Base-by-base conservation (phyloP, 257 asterid species). In the Ilex aquifolium region DNA sequence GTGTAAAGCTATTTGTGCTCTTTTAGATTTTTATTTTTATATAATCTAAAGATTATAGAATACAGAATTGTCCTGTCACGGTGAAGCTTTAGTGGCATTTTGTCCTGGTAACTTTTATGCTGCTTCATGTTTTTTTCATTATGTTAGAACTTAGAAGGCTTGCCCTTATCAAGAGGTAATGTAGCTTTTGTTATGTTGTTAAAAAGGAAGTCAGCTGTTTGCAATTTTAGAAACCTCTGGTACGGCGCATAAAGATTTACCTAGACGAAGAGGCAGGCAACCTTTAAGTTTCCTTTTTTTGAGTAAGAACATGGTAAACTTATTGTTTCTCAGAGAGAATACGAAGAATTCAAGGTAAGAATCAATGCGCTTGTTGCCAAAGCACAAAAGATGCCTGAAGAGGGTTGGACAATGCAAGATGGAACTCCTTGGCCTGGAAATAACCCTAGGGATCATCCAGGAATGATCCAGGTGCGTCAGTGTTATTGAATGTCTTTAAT, bases 361-460 rank as follows among this genome's bases (percentile, higher is more conserved):
- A 82, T 85, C 27, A 85, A 85, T 73, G 89, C 87, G 27, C 87
- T 85, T 31, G 93, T 82, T 58, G 87, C 89, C 32, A 85, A 85
- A 73, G 93, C 93, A 48, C 89, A 80, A 69, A 85, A 85, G 76
- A 85, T 85, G 85, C 93, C 93, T 42, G 93, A 85, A 79, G 93
- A 85, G 72, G 95, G 95, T 64, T 86, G 95, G 95, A 83, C 88
- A 44, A 86, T 86, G 95, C 86, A 79, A 81, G 95, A 86, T 57
- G 95, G 95, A 71, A 86, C 90, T 59, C 40, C 90, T 58, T 86
- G 95, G 95, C 95, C 95, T 30, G 95, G 90, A 72, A 86, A 86
- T 73, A 84, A 82, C 73, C 68, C 87, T 46, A 65, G 90, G 57
- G 90, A 83, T 76, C 90, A 83, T 68, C 90, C 90, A 3, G 90